phyloP scores from a whole-genome alignment of 371 early-diverging fungal species.

The Actinomortierella wolfii region DNA sequence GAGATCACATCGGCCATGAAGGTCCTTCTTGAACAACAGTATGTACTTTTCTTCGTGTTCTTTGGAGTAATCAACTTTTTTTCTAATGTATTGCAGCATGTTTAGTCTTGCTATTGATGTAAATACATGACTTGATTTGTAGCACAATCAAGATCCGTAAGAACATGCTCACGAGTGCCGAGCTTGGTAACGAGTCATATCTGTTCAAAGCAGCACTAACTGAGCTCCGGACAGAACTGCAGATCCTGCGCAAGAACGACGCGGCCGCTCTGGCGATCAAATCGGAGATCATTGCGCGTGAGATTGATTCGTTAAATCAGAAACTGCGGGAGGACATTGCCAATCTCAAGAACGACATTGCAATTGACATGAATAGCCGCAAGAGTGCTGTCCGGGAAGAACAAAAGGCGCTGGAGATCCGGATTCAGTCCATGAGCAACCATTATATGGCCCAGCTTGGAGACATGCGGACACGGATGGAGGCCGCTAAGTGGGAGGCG shows the following conservation, averaged over 20 bases:
- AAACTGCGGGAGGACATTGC: constrained; percentile 76
- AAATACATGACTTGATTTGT: not conserved
- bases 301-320: constrained; percentile 79
- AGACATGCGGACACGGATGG: constrained; percentile 86
- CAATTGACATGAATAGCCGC: constrained; percentile 89
- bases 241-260: constrained; percentile 86
- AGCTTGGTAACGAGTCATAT: constrained; percentile 71
- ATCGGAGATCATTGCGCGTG: constrained; percentile 73
- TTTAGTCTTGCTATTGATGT: constrained; percentile 19
- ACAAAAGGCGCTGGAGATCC: constrained; percentile 79
- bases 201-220: constrained; percentile 78
- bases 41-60: constrained; percentile 7
- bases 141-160: constrained; percentile 43
- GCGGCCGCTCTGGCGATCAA: constrained; percentile 78
- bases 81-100: constrained; percentile 15
- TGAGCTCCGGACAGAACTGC: constrained; percentile 88
- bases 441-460: constrained; percentile 80
- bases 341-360: constrained; percentile 82
- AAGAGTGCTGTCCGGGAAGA: constrained; percentile 84
- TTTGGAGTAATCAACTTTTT: constrained; percentile 9
- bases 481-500: constrained; percentile 84
- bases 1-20: constrained; percentile 78
- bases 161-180: constrained; percentile 57
- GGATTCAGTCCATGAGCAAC: constrained; percentile 86
- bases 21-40: constrained; percentile 29